These are phyloP conservation scores for Lentinula guzmanii DNA, from an alignment of 768 basidiomycete genomes.

Conservation along the genomic window DNA sequence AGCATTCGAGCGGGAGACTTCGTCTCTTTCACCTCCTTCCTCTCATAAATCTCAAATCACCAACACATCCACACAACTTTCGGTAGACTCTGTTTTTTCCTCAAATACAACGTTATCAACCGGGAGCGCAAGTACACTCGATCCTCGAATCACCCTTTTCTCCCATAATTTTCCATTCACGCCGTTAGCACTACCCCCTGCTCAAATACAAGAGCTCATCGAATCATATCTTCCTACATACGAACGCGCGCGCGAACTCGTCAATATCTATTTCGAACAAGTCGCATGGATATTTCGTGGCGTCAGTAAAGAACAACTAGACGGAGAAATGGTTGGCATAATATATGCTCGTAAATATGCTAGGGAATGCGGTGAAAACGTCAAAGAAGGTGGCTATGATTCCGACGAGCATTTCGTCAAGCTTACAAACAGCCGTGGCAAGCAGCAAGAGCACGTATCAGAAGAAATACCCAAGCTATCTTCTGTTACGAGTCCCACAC, in stretches of 20 bases:
- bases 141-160: slow-evolving; percentile 23
- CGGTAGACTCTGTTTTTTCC: not conserved
- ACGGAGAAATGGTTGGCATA: slow-evolving; percentile 33
- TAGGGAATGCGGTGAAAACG: slow-evolving; percentile 11
- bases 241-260: slow-evolving; percentile 39
- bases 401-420: slow-evolving; percentile 4
- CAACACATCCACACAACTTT: not conserved
- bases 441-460: not conserved
- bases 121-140: not conserved
- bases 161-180: slow-evolving; percentile 62
- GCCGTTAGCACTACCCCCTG: slow-evolving; percentile 39
- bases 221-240: slow-evolving; percentile 48
- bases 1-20: not conserved
- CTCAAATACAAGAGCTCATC: slow-evolving; percentile 43
- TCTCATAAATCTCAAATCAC: not conserved
- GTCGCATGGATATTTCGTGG: slow-evolving; percentile 48
- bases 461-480: not conserved
- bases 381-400: slow-evolving; percentile 16
- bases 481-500: slow-evolving; percentile 10
- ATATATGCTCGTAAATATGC: slow-evolving; percentile 26
- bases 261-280: slow-evolving; percentile 39
- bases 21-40: slow-evolving; percentile 1
- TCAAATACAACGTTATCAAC: not conserved
- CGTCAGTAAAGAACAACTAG: slow-evolving; percentile 38
- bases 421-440: not conserved